phyloP scores from a whole-genome alignment of 2,329 filamentous ascomycete species.

The Venturia nashicola region DNA sequence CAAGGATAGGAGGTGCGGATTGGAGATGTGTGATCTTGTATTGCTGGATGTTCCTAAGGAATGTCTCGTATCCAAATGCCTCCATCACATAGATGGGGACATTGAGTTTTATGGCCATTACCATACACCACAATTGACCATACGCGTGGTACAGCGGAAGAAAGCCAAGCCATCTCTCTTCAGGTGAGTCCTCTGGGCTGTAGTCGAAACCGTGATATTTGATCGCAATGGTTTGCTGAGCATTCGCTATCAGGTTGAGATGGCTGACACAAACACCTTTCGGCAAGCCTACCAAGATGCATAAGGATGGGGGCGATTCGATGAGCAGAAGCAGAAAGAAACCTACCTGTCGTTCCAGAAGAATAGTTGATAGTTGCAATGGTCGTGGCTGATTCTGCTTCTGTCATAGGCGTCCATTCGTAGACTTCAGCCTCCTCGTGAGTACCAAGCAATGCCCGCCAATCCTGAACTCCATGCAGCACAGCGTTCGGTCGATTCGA shows the following conservation, averaged over 20 bases:
- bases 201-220: slow-evolving; percentile 29
- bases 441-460: slow-evolving; percentile 20
- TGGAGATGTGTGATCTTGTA: slow-evolving; percentile 28
- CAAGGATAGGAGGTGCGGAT: slow-evolving; percentile 29
- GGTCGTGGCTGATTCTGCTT: slow-evolving; percentile 18
- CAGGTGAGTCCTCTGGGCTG: slow-evolving; percentile 26
- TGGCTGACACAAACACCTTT: slow-evolving; percentile 41
- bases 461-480: slow-evolving; percentile 19
- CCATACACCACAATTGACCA: slow-evolving; percentile 30
- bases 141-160: slow-evolving; percentile 33
- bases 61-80: slow-evolving; percentile 28
- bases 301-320: background rate
- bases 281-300: slow-evolving; percentile 23
- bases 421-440: slow-evolving; percentile 18
- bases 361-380: slow-evolving; percentile 38
- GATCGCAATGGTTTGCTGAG: slow-evolving; percentile 37
- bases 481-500: slow-evolving; percentile 18
- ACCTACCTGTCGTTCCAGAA: slow-evolving; percentile 34
- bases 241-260: slow-evolving; percentile 37
- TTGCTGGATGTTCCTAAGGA: slow-evolving; percentile 24
- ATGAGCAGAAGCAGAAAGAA: background rate
- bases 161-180: slow-evolving; percentile 38
- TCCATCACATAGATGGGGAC: slow-evolving; percentile 33
- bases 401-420: slow-evolving; percentile 17
- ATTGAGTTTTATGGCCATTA: slow-evolving; percentile 32